Percentiles rank a stretch among this genome's conserved stretches.
Conservation (phyloP, 2,329 filamentous ascomycete species). For the Microdochium trichocladiopsis region DNA sequence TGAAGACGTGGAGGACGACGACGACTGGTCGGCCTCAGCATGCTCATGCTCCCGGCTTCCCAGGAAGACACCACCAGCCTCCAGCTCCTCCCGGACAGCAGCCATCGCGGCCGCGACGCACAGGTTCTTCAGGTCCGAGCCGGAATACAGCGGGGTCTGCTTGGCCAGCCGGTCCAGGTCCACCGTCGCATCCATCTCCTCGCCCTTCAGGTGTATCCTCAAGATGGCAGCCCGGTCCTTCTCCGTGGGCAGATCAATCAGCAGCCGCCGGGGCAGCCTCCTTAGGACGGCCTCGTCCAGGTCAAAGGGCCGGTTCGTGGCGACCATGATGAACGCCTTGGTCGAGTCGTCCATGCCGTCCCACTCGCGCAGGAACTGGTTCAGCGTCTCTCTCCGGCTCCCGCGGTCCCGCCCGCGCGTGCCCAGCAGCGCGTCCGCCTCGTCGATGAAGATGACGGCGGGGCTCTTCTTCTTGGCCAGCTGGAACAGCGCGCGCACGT, state of each 20-base stretch:
- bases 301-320: conserved; percentile 92
- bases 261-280: conserved; percentile 64
- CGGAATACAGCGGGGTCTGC: conserved; percentile 70
- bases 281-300: conserved; percentile 81
- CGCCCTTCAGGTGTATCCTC: conserved; percentile 62
- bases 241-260: conserved; percentile 66
- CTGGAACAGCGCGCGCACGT: conserved; percentile 84
- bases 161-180: conserved; percentile 56
- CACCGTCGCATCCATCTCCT: conserved; percentile 54
- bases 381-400: conserved; percentile 82
- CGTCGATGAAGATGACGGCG: conserved; percentile 93
- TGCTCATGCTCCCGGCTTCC: too few relatives aligned
- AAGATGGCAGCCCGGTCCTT: conserved; percentile 62
- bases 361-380: conserved; percentile 96
- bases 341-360: conserved; percentile 71
- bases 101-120: conserved; percentile 74
- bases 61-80: conserved; percentile 20
- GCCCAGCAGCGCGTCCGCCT: conserved; percentile 88
- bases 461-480: conserved; percentile 87
- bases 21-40: conserved; percentile 12
- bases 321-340: conserved; percentile 95
- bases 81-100: conserved; percentile 67
- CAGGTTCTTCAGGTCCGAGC: conserved; percentile 77
- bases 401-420: conserved; percentile 62
- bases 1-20: background rate